Evolutionary conservation across 176 grass and related monocot genomes (phyloP).

Genomic region (Puccinellia tenuiflora): DNA sequence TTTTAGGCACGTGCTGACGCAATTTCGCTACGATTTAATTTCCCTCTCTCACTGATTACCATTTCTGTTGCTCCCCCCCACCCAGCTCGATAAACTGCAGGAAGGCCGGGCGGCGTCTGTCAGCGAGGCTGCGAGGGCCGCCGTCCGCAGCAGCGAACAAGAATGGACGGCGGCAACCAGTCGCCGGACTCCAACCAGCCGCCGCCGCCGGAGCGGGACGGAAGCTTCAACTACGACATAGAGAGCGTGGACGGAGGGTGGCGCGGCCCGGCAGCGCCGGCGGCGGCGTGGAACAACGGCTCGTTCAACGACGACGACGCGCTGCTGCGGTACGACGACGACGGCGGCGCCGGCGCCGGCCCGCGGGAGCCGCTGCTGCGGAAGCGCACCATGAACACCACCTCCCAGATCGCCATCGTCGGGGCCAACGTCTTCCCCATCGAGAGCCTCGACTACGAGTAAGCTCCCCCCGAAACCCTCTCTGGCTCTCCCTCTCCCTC

Average conservation of each 20-base stretch:
- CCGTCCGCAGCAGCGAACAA: neutral
- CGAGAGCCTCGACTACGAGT: constrained; percentile 96
- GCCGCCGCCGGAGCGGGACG: neutral
- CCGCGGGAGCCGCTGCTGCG: constrained; percentile 55
- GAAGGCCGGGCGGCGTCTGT: neutral
- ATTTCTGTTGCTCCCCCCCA: neutral
- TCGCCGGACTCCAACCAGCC: constrained; percentile 11
- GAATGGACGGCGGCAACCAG: constrained; percentile 41
- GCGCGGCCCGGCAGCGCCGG: neutral
- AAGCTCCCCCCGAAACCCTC: too few species aligned
- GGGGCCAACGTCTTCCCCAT: constrained; percentile 79
- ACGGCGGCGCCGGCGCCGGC: constrained; percentile 19
- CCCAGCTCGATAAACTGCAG: neutral
- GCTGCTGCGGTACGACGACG: constrained; percentile 37
- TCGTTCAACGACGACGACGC: constrained; percentile 30
- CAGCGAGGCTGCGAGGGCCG: neutral
- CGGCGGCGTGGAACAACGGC: constrained; percentile 32
- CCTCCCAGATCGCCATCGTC: constrained; percentile 89
- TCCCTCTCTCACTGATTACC: neutral
- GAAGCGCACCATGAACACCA: constrained; percentile 69
- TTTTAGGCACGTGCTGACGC: neutral
- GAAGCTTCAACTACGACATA: constrained; percentile 62
- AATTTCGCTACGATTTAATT: neutral
- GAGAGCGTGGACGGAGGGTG: constrained; percentile 58
- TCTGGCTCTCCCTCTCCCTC: too few species aligned